Base-by-base conservation (phyloP, 2,329 filamentous ascomycete genomes). In the Xylaria sp. region DNA sequence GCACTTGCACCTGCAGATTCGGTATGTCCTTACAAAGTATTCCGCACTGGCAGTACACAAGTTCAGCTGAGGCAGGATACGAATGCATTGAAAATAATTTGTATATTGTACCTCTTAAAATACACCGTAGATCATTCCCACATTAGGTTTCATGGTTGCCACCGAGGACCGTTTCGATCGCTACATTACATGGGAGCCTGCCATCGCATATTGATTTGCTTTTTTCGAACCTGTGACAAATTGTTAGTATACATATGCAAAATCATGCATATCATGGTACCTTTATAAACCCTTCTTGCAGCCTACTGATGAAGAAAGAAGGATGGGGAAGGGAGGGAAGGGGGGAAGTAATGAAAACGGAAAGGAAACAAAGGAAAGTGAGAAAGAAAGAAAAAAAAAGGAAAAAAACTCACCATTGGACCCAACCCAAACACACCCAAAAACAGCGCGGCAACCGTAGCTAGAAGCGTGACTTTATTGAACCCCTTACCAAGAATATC, bases 401-500 rank as follows among this genome's bases (percentile, higher is more conserved):
- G 8, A n/a, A 16, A 21, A 32, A 57, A 67, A 85, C 92, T 84
- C 85, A 97, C 96, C 88, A 98, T 89, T 32, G 96, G 96, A 62
- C 91, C 91, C 76, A 98, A 84, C 65, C 93, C 87, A 72, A 90
- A 80, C 18, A 97, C 95, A 54, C 93, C 94, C 47, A 88, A 85
- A 54, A 88, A 88, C 73, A 98, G 84, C 21, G 93, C 95, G 48
- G 92, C 84, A 44, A 99, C 94, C 0, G 96, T 99, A 18, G 88
- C 85, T 44, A 98, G 80, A 77, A 99, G 88, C 74, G 94, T 92
- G 65, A 94, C 78, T 84, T 97, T 98, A 79, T 95, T 96, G 81
- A 99, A 99, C 2, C 93, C 93, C 81, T 94, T 96, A 70, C 94
- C 96, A 18, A 99, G 83, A 50, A 98, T 89, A 82, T 99, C 96